Evolutionary conservation across 1,284 basidiomycete species (phyloP), one percentile per base, ranked within the genome.

Genomic region (Malassezia sympodialis): DNA sequence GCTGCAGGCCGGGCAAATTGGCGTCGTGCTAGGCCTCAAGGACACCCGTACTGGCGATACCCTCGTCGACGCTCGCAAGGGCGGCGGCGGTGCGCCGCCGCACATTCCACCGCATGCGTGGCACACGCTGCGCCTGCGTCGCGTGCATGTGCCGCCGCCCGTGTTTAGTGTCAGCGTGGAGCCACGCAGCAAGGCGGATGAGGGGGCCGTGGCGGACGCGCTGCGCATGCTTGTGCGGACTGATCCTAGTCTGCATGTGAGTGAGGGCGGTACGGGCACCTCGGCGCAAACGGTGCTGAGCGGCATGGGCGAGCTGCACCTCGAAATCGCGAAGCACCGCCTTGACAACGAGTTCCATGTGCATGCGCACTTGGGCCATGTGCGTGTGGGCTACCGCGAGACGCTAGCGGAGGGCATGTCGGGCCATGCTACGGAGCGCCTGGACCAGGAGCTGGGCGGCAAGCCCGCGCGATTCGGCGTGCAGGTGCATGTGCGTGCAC

Each of bases 1-100:
- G 55, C 80, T 91, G 24, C 81, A 85, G 1, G 87, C 85, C 54
- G 88, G 88, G 2, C 84, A 85, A 19, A 85, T 91, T 39, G 88
- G 88, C 12, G 88, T 90, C 26, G 79, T 91, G 37, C 78, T 90
- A 3, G 88, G 88, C 12, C 79, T 90, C 42, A 85, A 83, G 69
- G 80, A 85, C 69, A 90, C 88, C 12, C 82, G 86, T 30, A 90
- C 88, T 8, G 88, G 88, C n/a, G 88, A 91, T 66, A 90, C 88
- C 0, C 79, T 91, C 23, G 62, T 72, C 24, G 70, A 71, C 42
- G 15, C 51, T 8, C 24, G 51, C 12, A 30, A 54, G n/a, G 50
- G 59, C 15, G 21, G 34, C 23, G 40, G 39, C 8, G 30, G 41
- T 15, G 41, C 27, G 23, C 48, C 71, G 66, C 46, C 67, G 59